Evolutionary conservation across 176 grass and related monocot species (phyloP).

Genomic region (Oryza coarctata): DNA sequence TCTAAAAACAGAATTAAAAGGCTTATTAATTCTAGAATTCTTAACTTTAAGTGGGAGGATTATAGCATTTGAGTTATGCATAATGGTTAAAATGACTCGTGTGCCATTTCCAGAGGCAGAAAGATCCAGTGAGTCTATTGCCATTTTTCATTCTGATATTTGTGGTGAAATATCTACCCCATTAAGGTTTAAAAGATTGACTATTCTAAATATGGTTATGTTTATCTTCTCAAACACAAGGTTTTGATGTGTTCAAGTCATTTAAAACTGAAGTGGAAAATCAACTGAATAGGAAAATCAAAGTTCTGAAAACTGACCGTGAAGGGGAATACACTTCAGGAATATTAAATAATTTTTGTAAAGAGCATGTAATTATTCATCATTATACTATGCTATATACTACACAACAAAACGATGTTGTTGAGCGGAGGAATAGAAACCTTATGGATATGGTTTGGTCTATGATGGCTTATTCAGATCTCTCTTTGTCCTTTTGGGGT

Average conservation of each 20-base stretch:
- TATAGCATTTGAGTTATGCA: no score
- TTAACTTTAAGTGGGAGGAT: slow-evolving; percentile 26
- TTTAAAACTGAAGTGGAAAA: slow-evolving; percentile 10
- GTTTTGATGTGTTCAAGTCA: slow-evolving; percentile 3
- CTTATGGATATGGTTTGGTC: neutral
- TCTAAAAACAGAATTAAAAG: slow-evolving; percentile 27
- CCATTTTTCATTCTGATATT: slow-evolving; percentile 8
- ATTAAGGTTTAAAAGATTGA: slow-evolving; percentile 1
- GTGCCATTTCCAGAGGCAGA: neutral
- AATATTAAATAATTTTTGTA: slow-evolving; percentile 1
- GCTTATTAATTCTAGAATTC: slow-evolving; percentile 28
- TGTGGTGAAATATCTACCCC: neutral
- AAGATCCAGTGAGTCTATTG: slow-evolving; percentile 1
- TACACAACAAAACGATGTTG: neutral
- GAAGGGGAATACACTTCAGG: slow-evolving; percentile 11
- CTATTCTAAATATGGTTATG: slow-evolving; percentile 2
- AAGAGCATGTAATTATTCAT: slow-evolving; percentile 24
- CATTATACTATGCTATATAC: neutral
- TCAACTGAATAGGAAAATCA: slow-evolving; percentile 20
- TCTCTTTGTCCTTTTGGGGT: neutral
- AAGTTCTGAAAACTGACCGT: slow-evolving; percentile 2
- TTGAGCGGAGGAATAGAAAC: neutral
- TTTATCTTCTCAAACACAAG: slow-evolving; percentile 16
- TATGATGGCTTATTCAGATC: slow-evolving; percentile 20
- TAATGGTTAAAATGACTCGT: neutral